Evolutionary conservation across 768 basidiomycete genomes (phyloP), one percentile per base, ranked within the genome.

Genomic region (Podaxis sp.): DNA sequence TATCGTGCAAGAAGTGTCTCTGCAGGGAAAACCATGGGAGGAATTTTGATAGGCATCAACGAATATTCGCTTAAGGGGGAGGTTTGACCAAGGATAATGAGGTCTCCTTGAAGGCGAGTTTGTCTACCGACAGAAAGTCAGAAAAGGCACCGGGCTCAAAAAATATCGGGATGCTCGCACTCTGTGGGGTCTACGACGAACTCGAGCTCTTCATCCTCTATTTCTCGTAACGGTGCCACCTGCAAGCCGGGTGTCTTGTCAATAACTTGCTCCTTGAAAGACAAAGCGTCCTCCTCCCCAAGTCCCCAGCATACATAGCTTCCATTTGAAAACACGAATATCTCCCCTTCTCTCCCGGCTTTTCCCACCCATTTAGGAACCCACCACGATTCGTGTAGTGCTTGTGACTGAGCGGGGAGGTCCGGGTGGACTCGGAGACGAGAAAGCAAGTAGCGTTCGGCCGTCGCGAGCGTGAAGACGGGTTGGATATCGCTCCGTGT

Each of bases 221-320:
- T 76, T 55, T 88, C 88, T 27, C 71, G 78, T 57, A 95, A 76
- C 2, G 83, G 78, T 3, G 79, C 83, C 7, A 93, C 76, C 69
- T 93, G 86, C 27, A 87, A 82, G 1, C 78, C 80, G 0, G 78
- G 71, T 1, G 79, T 78, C 23, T 74, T 78, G 40, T 73, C 72
- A 50, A 93, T 76, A 32, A 94, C 79, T 55, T 90, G 79, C 25
- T 74, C 70, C 23, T 85, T 81, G 70, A 95, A 95, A 50, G 73
- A 75, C 62, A 76, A 78, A 1, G 90, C 94, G 40, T 90, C 90
- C 7, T 79, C 79, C 71, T 95, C 91, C 13, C 79, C 82, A 57
- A 95, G 73, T 4, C 93, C 93, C 94, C 94, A 97, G 66, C 87
- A 93, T 5, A 97, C 95, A 61, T 93, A 88, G 65, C 85, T 91